These are phyloP conservation scores for Ziziphus jujuba DNA, from an alignment of 306 rosid species.

Conservation along the genomic window DNA sequence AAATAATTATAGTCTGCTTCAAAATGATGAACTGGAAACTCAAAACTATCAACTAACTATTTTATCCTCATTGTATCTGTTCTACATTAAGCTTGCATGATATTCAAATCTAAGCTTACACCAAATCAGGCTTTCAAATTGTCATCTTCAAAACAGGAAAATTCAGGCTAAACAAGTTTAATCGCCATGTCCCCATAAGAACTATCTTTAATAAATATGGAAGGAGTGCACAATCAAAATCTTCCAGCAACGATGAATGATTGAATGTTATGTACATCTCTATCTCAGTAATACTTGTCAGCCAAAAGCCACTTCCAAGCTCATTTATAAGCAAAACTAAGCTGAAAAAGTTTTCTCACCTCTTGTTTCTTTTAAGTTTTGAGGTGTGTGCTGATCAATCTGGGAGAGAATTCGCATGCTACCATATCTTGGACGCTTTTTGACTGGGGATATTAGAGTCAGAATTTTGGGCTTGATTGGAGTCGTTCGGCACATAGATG, in stretches of 20 bases:
- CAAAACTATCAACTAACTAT: not conserved
- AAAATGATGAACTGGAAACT: not conserved
- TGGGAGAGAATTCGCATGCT: slow-evolving; percentile 16
- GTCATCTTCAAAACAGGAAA: not conserved
- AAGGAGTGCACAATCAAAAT: not conserved
- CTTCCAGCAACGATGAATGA: not conserved
- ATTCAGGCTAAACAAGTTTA: not conserved
- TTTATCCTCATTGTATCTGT: not conserved
- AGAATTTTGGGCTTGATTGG: slow-evolving; percentile 16
- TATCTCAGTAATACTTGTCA: not conserved
- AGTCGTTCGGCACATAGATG: not conserved
- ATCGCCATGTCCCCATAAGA: too few relatives aligned
- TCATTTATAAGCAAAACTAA: not conserved
- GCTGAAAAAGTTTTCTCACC: slow-evolving; percentile 32
- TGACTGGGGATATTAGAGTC: slow-evolving; percentile 6
- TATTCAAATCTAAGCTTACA: not conserved
- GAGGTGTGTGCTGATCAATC: slow-evolving; percentile 29
- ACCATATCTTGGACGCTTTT: slow-evolving; percentile 26
- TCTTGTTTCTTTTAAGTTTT: slow-evolving; percentile 21
- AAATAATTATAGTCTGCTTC: not conserved
- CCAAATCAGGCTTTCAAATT: not conserved
- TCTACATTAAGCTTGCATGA: not conserved
- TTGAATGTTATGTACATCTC: not conserved
- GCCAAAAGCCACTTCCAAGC: not conserved
- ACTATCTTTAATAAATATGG: not conserved